Percentiles rank a stretch among this genome's conserved stretches.
These are phyloP conservation scores for Dalbergia oliveri DNA, from an alignment of 306 rosid species.

Conservation along the genomic window DNA sequence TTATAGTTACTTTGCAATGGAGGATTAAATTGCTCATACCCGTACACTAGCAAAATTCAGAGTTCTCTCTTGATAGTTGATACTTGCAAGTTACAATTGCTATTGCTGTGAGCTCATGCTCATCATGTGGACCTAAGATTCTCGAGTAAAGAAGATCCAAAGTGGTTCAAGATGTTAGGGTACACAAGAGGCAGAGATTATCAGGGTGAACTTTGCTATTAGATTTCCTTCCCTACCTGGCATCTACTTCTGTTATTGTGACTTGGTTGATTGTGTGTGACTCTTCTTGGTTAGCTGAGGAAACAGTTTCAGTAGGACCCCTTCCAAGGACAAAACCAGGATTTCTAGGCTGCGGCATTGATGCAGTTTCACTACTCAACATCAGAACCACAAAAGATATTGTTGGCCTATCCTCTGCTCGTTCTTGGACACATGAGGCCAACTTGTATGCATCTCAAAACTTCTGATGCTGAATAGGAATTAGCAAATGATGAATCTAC, in stretches of 20 bases:
- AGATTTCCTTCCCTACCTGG: conserved; percentile 52
- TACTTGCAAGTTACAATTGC: not conserved
- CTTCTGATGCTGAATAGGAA: conserved; percentile 48
- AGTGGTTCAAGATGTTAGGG: not conserved
- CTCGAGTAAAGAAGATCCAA: not conserved
- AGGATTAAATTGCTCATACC: not conserved
- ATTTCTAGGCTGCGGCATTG: conserved; percentile 62
- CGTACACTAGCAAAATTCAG: not conserved
- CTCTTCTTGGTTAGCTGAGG: conserved; percentile 62
- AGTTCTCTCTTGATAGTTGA: not conserved
- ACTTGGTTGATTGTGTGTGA: conserved; percentile 49
- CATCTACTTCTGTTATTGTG: conserved; percentile 47
- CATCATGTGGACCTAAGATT: not conserved
- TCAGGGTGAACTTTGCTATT: not conserved
- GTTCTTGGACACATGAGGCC: conserved; percentile 53
- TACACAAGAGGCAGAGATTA: not conserved
- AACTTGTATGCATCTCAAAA: conserved; percentile 63
- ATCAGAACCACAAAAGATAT: conserved; percentile 60
- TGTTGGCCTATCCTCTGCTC: conserved; percentile 52
- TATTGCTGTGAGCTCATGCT: not conserved
- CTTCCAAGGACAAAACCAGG: conserved; percentile 67
- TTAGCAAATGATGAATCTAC: conserved; percentile 53
- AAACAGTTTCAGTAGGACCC: conserved; percentile 53
- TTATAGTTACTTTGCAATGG: too few relatives aligned
- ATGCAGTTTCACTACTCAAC: conserved; percentile 66